Conservation (phyloP, 1,284 basidiomycete species). For the Papiliotrema flavescens region DNA sequence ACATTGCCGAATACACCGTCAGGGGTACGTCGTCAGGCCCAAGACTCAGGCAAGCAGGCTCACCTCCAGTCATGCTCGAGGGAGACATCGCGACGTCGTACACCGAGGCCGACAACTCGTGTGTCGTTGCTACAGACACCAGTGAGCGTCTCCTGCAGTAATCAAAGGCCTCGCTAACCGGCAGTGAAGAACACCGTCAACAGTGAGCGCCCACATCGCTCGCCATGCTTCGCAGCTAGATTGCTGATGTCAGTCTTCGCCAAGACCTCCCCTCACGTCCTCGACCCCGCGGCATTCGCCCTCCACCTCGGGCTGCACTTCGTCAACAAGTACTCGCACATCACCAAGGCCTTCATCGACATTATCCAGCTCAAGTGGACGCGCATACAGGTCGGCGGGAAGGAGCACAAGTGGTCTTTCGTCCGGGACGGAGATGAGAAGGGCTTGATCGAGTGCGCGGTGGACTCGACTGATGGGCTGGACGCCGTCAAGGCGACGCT, state of each 20-base stretch:
- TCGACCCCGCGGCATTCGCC: conserved; percentile 79
- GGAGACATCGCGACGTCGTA: conserved; percentile 73
- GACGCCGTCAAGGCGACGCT: conserved; percentile 56
- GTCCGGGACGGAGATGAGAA: conserved; percentile 88
- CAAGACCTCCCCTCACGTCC: conserved; percentile 78
- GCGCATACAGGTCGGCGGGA: conserved; percentile 60
- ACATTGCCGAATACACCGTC: conserved; percentile 45
- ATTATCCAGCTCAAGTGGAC: conserved; percentile 82
- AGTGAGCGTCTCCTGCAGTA: conserved; percentile 54
- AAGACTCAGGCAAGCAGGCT: background rate
- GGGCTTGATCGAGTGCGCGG: conserved; percentile 63
- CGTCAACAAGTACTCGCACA: conserved; percentile 75
- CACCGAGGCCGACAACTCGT: conserved; percentile 76
- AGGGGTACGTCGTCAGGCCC: conserved; percentile 54
- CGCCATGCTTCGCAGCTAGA: conserved; percentile 7
- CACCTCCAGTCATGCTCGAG: conserved; percentile 61
- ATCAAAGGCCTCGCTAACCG: conserved; percentile 2
- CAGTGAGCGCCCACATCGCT: conserved; percentile 54
- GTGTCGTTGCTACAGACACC: conserved; percentile 82
- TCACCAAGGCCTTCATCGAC: conserved; percentile 69
- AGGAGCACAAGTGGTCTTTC: conserved; percentile 76
- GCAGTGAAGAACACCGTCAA: conserved; percentile 90
- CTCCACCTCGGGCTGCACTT: conserved; percentile 81
- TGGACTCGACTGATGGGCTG: conserved; percentile 62
- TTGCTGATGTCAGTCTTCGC: conserved; percentile 68